A percentile compares a stretch with the other conserved stretches of the same genome.
phyloP scores from a whole-genome alignment of 371 early-diverging fungal species.

The Mortierella sp. region DNA sequence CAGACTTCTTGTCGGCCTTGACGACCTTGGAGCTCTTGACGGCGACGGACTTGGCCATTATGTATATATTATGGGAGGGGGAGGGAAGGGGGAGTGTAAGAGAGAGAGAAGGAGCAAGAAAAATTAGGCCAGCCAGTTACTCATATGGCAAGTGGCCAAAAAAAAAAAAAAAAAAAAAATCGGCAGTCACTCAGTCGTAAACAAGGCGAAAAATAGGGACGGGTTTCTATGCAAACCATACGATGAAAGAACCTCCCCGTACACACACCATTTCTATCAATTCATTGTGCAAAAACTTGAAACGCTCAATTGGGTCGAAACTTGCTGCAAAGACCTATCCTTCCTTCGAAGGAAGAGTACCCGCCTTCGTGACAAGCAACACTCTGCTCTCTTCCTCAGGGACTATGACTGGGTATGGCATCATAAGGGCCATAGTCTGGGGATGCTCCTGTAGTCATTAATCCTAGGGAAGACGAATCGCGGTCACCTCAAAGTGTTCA shows the following conservation, averaged over 20 bases:
- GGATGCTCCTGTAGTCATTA: too few species aligned
- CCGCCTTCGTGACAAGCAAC: too few species aligned
- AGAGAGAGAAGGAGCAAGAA: slow-evolving; percentile 25
- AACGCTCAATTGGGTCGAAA: too few species aligned
- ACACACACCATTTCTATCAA: not conserved
- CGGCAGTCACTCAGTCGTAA: slow-evolving; percentile 20
- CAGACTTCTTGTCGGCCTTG: slow-evolving; percentile 39
- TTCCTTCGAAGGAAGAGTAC: too few species aligned
- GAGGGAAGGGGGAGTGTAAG: slow-evolving; percentile 8
- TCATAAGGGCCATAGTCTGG: too few species aligned
- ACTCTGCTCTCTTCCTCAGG: too few species aligned
- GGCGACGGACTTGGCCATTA: slow-evolving; percentile 52
- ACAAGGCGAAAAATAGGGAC: not conserved
- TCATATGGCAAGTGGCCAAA: not conserved
- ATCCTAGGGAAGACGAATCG: too few species aligned
- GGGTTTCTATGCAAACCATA: not conserved
- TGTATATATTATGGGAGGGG: slow-evolving; percentile 11
- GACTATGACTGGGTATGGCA: too few species aligned
- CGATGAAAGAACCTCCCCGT: not conserved
- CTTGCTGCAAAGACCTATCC: too few species aligned
- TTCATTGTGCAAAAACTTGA: too few species aligned
- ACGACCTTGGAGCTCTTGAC: slow-evolving; percentile 29
- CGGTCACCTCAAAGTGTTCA: too few species aligned
- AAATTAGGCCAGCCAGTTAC: not conserved
- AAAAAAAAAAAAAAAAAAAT: slow-evolving; percentile 31